These are phyloP conservation scores for Taphrina pruni DNA, from an alignment of 1,139 yeast genomes.

Conservation along the genomic window DNA sequence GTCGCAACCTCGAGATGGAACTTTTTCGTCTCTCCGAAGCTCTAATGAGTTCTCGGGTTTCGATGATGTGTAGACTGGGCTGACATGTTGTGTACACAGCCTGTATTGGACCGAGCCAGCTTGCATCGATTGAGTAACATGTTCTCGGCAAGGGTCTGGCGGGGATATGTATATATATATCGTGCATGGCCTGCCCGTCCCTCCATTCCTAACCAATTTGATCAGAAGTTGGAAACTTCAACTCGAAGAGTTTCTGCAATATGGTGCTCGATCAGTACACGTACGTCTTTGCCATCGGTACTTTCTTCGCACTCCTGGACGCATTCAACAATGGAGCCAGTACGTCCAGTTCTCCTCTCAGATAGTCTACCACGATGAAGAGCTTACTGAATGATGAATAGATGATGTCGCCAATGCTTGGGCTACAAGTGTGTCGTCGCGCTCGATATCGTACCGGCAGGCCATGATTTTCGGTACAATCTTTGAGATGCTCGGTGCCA, in stretches of 20 bases:
- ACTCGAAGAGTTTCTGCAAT: not conserved
- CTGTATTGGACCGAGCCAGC: too few relatives aligned
- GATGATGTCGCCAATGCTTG: slow-evolving; percentile 78
- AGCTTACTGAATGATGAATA: not conserved
- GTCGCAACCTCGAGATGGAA: too few relatives aligned
- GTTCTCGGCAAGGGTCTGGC: too few relatives aligned
- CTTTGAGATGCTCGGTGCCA: slow-evolving; percentile 78
- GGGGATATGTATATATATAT: not conserved
- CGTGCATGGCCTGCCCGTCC: not conserved
- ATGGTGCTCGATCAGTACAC: slow-evolving; percentile 48
- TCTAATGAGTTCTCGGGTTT: not conserved
- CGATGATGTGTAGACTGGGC: not conserved
- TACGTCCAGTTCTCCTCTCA: not conserved
- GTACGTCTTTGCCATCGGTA: slow-evolving; percentile 54
- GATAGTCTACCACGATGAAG: not conserved
- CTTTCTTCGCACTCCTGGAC: slow-evolving; percentile 75
- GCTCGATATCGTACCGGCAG: slow-evolving; percentile 73
- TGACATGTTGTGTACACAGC: too few relatives aligned
- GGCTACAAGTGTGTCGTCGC: slow-evolving; percentile 64
- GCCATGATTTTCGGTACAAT: slow-evolving; percentile 72
- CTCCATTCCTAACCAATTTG: too few relatives aligned
- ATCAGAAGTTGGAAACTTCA: too few relatives aligned
- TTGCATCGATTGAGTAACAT: too few relatives aligned
- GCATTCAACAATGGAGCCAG: slow-evolving; percentile 85
- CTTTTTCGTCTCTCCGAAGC: too few relatives aligned